Evolutionary conservation across 176 grass and related monocot species (phyloP).

Genomic region (Oryza rufipogon): DNA sequence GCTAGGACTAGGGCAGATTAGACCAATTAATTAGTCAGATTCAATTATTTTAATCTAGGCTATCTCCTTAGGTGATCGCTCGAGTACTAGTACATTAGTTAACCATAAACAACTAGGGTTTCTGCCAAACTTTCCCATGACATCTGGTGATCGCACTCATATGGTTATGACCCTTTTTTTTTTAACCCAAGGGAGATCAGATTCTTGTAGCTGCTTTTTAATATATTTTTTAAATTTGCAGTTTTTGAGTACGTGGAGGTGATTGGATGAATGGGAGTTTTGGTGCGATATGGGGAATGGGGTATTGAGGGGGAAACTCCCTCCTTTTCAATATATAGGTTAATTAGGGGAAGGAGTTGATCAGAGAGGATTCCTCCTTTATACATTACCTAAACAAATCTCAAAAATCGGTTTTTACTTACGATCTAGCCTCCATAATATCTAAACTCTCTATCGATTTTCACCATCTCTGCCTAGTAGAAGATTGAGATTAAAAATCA

Average conservation of each 20-base stretch:
- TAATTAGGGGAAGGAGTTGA: too few relatives aligned
- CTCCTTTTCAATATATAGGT: too few relatives aligned
- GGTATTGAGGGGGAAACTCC: too few relatives aligned
- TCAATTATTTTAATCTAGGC: not conserved
- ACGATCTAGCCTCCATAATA: too few relatives aligned
- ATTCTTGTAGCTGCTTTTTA: slow-evolving; percentile 14
- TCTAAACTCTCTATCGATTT: too few relatives aligned
- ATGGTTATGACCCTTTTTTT: slow-evolving; percentile 19
- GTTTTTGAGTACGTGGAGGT: not conserved
- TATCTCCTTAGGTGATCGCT: not conserved
- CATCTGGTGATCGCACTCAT: slow-evolving; percentile 51
- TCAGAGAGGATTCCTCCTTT: too few relatives aligned
- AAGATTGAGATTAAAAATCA: too few relatives aligned
- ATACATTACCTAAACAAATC: too few relatives aligned
- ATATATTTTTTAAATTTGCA: not conserved
- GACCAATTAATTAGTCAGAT: not conserved
- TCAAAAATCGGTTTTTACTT: too few relatives aligned
- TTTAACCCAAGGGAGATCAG: not conserved
- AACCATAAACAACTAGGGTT: slow-evolving; percentile 37
- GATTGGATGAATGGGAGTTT: too few relatives aligned
- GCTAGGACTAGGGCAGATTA: slow-evolving; percentile 12
- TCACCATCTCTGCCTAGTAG: too few relatives aligned
- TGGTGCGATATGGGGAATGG: too few relatives aligned
- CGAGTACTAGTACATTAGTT: not conserved
- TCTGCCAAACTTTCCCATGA: slow-evolving; percentile 48